Base-by-base conservation (phyloP, 768 basidiomycete species). In the Ephemerocybe angulata region DNA sequence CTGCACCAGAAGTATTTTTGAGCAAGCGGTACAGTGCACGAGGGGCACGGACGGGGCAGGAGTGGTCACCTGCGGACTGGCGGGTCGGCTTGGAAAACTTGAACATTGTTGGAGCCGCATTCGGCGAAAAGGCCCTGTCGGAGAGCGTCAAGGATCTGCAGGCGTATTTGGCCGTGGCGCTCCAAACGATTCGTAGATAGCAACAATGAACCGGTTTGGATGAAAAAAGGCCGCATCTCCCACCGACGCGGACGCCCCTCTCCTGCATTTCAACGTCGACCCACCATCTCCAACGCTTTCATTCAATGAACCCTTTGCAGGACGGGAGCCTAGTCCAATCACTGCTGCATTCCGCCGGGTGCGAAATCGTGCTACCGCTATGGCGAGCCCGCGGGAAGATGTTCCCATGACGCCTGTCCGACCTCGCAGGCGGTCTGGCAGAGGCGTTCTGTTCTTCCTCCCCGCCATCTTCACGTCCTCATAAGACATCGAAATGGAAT, bases 371-470 rank as follows among this genome's bases (percentile, higher is more conserved):
- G 75, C 80, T 30, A 73, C 76, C 24, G 76, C 78, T 27, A 67
- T 86, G 52, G 69, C 79, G 8, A 70, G 72, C 30, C 66, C 67
- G n/a, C 70, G 72, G 42, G 69, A 71, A 28, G 69, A 73, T 19
- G 58, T 68, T 3, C 74, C 78, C 1, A 76, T 81, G 27, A 77
- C 80, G 1, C 77, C 82, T 38, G 63, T 78, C 42, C 78, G 80
- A 44, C 68, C 74, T 43, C 70, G 81, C 53, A 74, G 80, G 54
- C 73, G 75, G 54, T 67, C 72, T 15, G 78, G 79, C 46, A 79
- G 84, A 37, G 84, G 87, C 30, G 81, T 89, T 37, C 70, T 91
- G 47, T 91, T 88, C 71, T 90, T 91, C 76, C 77, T 93, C 48
- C 90, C 90, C 21, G 87, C 89, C 30, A 85, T 90, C 61, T 87